Evolutionary conservation across 495 filamentous ascomycete species (phyloP).

Genomic region (Penicillium angulare): DNA sequence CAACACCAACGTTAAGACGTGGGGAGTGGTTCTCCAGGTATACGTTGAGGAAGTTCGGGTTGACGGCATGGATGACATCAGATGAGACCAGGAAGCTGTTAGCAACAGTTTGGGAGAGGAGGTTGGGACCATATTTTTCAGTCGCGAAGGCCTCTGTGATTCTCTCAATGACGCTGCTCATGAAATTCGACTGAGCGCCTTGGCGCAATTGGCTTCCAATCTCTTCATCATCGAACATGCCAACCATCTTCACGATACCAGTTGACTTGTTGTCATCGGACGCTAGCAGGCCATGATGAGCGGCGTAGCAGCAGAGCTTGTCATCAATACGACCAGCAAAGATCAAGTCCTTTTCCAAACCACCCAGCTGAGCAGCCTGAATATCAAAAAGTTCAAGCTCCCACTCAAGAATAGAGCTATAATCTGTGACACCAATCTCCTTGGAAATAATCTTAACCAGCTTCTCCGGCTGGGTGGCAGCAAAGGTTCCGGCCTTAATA

Average conservation of each 20-base stretch:
- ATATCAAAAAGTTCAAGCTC: slow-evolving; percentile 95
- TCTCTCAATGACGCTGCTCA: slow-evolving; percentile 75
- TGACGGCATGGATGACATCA: slow-evolving; percentile 91
- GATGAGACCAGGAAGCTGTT: slow-evolving; percentile 91
- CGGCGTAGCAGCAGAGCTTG: slow-evolving; percentile 92
- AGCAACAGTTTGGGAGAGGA: slow-evolving; percentile 81
- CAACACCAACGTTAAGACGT: slow-evolving; percentile 83
- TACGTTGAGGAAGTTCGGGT: slow-evolving; percentile 82
- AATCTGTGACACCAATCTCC: slow-evolving; percentile 67
- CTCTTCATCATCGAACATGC: slow-evolving; percentile 94
- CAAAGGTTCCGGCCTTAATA: slow-evolving; percentile 59
- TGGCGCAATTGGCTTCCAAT: slow-evolving; percentile 89
- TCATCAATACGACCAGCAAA: slow-evolving; percentile 95
- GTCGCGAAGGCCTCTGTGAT: slow-evolving; percentile 67
- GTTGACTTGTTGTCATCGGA: slow-evolving; percentile 51
- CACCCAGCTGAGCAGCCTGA: slow-evolving; percentile 80
- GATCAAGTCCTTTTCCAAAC: slow-evolving; percentile 90
- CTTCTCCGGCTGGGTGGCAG: slow-evolving; percentile 74
- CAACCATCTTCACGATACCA: slow-evolving; percentile 76
- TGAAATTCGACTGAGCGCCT: slow-evolving; percentile 85
- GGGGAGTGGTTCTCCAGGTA: slow-evolving; percentile 87
- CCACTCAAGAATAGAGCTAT: slow-evolving; percentile 82
- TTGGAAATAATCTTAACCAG: slow-evolving; percentile 79
- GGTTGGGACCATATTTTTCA: slow-evolving; percentile 56
- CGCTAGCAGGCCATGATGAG: slow-evolving; percentile 79